Conservation (phyloP, 2,329 filamentous ascomycete genomes). For the Pseudogymnoascus sp. region DNA sequence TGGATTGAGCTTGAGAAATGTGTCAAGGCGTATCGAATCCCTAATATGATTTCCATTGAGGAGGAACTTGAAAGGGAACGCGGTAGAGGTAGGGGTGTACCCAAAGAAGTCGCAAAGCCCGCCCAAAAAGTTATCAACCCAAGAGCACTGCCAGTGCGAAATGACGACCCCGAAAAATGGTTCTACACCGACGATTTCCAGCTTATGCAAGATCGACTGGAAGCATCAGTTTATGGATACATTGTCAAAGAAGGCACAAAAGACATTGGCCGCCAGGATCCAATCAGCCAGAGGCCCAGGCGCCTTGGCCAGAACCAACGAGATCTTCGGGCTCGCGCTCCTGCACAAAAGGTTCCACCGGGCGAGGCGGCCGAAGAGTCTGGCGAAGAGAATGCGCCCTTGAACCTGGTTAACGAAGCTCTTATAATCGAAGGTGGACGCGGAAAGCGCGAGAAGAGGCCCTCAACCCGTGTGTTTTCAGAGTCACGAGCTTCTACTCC, state of each 20-base stretch:
- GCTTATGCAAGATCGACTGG: constrained; percentile 43
- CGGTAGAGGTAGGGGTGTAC: not conserved
- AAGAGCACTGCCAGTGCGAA: not conserved
- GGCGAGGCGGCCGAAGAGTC: constrained; percentile 16
- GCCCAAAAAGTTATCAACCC: constrained; percentile 1
- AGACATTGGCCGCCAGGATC: constrained; percentile 52
- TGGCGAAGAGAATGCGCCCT: constrained; percentile 3
- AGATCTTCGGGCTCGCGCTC: constrained; percentile 6
- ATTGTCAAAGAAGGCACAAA: constrained; percentile 51
- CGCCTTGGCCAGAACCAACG: constrained; percentile 4
- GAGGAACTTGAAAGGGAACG: constrained; percentile 3
- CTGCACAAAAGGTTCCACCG: constrained; percentile 10
- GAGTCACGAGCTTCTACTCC: constrained; percentile 19
- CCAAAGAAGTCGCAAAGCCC: constrained; percentile 4
- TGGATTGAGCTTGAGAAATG: constrained; percentile 42
- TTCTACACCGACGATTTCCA: constrained; percentile 8
- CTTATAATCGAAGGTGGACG: constrained; percentile 11
- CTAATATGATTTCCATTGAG: constrained; percentile 8
- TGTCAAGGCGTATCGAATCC: constrained; percentile 22
- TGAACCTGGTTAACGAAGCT: not conserved
- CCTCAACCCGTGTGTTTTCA: not conserved
- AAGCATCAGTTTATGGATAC: constrained; percentile 52
- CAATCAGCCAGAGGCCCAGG: constrained; percentile 39
- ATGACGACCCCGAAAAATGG: constrained; percentile 2
- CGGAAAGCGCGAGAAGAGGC: constrained; percentile 11